Percentiles rank a stretch among this genome's conserved stretches.
Evolutionary conservation across 805 yeast species (phyloP).

Genomic region (Peterozyma toletana): DNA sequence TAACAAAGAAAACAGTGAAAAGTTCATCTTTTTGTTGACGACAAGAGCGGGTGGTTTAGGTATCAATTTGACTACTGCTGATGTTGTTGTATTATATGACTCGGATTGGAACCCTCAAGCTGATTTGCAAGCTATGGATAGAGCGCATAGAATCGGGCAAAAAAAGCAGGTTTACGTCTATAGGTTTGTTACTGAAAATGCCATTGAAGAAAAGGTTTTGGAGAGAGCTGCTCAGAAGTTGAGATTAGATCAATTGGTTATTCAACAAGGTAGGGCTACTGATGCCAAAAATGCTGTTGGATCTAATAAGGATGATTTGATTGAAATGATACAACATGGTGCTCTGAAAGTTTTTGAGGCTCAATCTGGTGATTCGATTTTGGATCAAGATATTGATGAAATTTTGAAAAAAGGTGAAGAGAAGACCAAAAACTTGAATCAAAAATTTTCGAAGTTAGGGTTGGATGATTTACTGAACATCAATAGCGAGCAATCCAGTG

Average conservation of each 20-base stretch:
- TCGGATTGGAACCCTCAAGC: conserved; percentile 99
- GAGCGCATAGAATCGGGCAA: conserved; percentile 97
- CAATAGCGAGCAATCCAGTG: conserved; percentile 71
- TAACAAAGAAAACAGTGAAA: conserved; percentile 73
- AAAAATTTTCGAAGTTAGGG: conserved; percentile 79
- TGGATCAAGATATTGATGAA: conserved; percentile 74
- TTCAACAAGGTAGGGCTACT: conserved; percentile 78
- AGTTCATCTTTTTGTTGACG: conserved; percentile 78
- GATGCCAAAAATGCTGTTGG: conserved; percentile 33
- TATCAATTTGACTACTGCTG: conserved; percentile 87
- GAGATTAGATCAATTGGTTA: conserved; percentile 87
- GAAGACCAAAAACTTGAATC: conserved; percentile 72
- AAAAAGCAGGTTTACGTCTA: conserved; percentile 91
- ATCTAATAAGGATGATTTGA: conserved; percentile 71
- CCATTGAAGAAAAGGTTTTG: conserved; percentile 92
- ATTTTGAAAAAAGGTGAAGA: conserved; percentile 76
- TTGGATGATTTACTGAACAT: conserved; percentile 91
- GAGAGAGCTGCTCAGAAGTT: conserved; percentile 95
- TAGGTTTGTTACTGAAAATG: conserved; percentile 90
- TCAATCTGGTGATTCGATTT: conserved; percentile 18
- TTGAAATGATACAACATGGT: conserved; percentile 96
- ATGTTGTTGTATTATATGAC: conserved; percentile 80
- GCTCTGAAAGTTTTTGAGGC: conserved; percentile 80
- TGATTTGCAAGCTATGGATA: conserved; percentile 95
- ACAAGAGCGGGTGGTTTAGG: conserved; percentile 98